phyloP scores from a whole-genome alignment of 2,329 filamentous ascomycete genomes.

The Trichoderma koningii region DNA sequence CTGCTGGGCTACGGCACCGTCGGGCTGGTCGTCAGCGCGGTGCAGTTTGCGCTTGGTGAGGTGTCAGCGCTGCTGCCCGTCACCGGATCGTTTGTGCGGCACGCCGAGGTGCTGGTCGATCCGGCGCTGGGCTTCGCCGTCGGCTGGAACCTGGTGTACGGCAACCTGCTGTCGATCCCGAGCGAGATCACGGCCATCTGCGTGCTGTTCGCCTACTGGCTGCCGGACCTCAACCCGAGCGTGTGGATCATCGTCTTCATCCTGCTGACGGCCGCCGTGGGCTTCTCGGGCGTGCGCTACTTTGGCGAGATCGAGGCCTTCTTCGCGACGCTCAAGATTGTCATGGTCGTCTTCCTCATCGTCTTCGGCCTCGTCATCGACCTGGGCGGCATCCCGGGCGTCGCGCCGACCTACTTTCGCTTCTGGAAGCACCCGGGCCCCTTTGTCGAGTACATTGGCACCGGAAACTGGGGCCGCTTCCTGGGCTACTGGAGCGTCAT shows the following conservation, averaged over 20 bases:
- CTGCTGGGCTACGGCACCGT: constrained; percentile 58
- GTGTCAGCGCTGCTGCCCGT: constrained; percentile 62
- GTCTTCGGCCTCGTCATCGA: constrained; percentile 64
- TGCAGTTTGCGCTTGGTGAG: constrained; percentile 62
- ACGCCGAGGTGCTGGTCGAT: constrained; percentile 62
- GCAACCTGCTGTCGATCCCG: constrained; percentile 56
- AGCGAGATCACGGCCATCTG: constrained; percentile 65
- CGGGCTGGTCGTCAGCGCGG: constrained; percentile 58
- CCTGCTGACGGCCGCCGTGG: constrained; percentile 56
- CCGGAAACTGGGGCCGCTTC: constrained; percentile 62
- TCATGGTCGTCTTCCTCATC: constrained; percentile 63
- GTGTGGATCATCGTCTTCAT: constrained; percentile 55
- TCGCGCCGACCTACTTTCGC: constrained; percentile 62
- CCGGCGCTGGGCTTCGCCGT: constrained; percentile 60
- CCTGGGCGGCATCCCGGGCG: constrained; percentile 61
- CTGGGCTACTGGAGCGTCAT: constrained; percentile 66
- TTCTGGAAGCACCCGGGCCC: constrained; percentile 72
- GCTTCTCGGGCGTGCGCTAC: constrained; percentile 59
- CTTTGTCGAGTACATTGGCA: constrained; percentile 65
- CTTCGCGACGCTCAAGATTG: constrained; percentile 58
- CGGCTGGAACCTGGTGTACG: constrained; percentile 58
- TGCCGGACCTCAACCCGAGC: constrained; percentile 54
- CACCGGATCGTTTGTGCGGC: constrained; percentile 64
- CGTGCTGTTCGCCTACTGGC: constrained; percentile 65
- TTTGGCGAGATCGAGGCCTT: constrained; percentile 61